These are phyloP conservation scores for Jamesozyma hellenica DNA, from an alignment of 805 yeast genomes.

Conservation along the genomic window DNA sequence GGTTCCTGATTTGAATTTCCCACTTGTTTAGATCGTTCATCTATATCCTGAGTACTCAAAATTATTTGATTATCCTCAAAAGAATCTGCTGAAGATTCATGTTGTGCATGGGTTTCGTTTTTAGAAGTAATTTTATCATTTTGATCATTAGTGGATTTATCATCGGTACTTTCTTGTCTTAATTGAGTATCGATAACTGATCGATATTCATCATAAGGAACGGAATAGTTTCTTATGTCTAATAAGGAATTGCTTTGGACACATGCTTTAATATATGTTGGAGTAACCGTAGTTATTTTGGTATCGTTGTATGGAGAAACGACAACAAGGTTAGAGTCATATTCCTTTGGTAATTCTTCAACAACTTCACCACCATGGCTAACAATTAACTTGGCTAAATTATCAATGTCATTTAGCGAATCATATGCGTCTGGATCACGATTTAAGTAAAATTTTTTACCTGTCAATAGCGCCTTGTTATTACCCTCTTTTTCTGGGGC, in stretches of 20 bases:
- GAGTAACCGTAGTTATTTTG: constrained; percentile 23
- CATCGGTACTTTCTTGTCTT: constrained; percentile 6
- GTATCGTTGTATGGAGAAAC: constrained; percentile 27
- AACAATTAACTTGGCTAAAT: constrained; percentile 12
- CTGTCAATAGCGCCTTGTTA: constrained; percentile 3
- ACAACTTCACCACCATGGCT: constrained; percentile 21
- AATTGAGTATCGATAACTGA: constrained; percentile 19
- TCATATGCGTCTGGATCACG: constrained; percentile 19
- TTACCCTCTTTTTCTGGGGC: not conserved
- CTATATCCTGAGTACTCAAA: not conserved
- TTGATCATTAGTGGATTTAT: not conserved
- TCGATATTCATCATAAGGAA: constrained; percentile 23
- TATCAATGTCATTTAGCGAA: constrained; percentile 15
- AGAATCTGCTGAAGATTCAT: not conserved
- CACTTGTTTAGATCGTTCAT: not conserved
- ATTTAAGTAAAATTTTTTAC: constrained; percentile 18
- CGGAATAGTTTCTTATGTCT: constrained; percentile 17
- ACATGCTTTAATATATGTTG: constrained; percentile 25
- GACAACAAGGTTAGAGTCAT: constrained; percentile 13
- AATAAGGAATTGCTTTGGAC: constrained; percentile 14
- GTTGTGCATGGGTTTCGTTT: not conserved
- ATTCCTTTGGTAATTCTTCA: constrained; percentile 13
- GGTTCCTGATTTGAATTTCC: not conserved
- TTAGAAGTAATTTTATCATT: not conserved
- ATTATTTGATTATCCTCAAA: constrained; percentile 1